Conservation (phyloP, 495 filamentous ascomycete genomes). For the Emericellopsis terricola region DNA sequence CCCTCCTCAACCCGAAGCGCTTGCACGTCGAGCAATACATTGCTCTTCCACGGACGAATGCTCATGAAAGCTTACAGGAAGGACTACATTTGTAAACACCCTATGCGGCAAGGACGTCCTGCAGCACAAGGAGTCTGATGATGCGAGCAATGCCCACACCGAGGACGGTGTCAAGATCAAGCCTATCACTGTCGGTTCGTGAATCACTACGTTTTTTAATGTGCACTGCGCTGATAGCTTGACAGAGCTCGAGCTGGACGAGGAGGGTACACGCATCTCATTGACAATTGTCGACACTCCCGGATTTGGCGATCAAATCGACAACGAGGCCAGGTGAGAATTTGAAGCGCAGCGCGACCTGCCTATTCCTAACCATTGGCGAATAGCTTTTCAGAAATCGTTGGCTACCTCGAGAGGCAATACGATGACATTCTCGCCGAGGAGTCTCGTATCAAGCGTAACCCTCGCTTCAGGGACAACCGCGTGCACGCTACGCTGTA, state of each 20-base stretch:
- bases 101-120: conserved; percentile 92
- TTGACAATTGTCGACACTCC: conserved; percentile 97
- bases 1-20: conserved; percentile 1
- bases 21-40: background rate
- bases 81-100: conserved; percentile 98
- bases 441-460: conserved; percentile 99
- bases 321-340: conserved; percentile 89
- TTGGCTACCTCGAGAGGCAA: conserved; percentile 93
- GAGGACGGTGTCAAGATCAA: conserved; percentile 97
- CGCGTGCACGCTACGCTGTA: conserved; percentile 95
- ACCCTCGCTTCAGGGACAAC: conserved; percentile 97
- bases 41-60: background rate
- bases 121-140: conserved; percentile 73
- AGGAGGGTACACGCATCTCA: conserved; percentile 95
- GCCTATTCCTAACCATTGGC: no score
- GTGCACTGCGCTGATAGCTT: conserved; percentile 3
- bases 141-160: conserved; percentile 69
- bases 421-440: conserved; percentile 98
- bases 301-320: conserved; percentile 96
- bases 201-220: no score
- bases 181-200: conserved; percentile 90
- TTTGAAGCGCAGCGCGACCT: no score
- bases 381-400: conserved; percentile 82
- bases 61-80: conserved; percentile 37
- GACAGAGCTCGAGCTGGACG: conserved; percentile 86